Conservation (phyloP, 495 filamentous ascomycete genomes). For the Aspergillus biplanus region DNA sequence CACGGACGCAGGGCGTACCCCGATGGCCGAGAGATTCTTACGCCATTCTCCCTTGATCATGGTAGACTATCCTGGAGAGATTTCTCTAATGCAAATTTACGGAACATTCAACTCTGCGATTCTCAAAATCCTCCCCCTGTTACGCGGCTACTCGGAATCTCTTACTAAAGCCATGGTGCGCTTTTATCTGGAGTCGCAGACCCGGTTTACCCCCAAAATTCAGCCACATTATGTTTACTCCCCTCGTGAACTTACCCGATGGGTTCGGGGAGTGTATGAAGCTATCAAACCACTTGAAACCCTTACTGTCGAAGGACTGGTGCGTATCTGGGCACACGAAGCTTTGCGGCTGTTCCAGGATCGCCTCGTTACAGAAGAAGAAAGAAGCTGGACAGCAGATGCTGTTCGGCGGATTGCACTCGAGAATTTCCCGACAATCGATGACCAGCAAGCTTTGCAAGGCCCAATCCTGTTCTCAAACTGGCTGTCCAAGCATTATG, state of each 20-base stretch:
- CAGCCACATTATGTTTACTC: slow-evolving; percentile 99
- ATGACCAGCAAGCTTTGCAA: slow-evolving; percentile 84
- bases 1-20: slow-evolving; percentile 95
- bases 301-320: slow-evolving; percentile 84
- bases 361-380: slow-evolving; percentile 89
- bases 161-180: slow-evolving; percentile 98
- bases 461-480: slow-evolving; percentile 97
- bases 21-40: slow-evolving; percentile 90
- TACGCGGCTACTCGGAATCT: slow-evolving; percentile 92
- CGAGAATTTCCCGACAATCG: slow-evolving; percentile 90
- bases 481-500: slow-evolving; percentile 99
- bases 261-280: slow-evolving; percentile 96
- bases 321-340: slow-evolving; percentile 98
- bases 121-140: slow-evolving; percentile 91
- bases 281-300: slow-evolving; percentile 90
- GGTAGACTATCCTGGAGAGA: slow-evolving; percentile 97
- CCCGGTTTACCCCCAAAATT: slow-evolving; percentile 90
- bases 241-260: slow-evolving; percentile 94
- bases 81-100: slow-evolving; percentile 94
- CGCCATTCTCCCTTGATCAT: slow-evolving; percentile 95
- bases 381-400: slow-evolving; percentile 92
- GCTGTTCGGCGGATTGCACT: slow-evolving; percentile 81
- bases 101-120: slow-evolving; percentile 97
- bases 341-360: slow-evolving; percentile 96
- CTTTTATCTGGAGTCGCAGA: slow-evolving; percentile 92